Evolutionary conservation across 108 stramenopile genomes (phyloP), one percentile per base, ranked within the genome.

Genomic region (Hondaea fermentalgiana): DNA sequence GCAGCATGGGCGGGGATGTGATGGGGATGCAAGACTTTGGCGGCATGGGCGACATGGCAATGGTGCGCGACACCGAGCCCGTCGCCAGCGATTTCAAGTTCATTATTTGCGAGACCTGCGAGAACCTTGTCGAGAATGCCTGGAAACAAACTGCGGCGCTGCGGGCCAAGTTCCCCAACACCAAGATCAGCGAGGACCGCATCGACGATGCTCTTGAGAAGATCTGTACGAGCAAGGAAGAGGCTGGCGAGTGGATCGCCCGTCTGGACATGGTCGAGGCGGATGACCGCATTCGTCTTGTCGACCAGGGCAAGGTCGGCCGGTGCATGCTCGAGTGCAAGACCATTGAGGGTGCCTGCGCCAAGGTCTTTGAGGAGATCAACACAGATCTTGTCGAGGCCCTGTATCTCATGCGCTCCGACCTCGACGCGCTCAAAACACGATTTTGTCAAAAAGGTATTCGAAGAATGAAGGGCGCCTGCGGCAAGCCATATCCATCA

Each of bases 11-110:
- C 49, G 51, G 45, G 19, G 51, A 83, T 23, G 51, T 47, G 10
- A 83, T 83, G 76, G 76, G 76, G 23, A 83, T 35, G 17, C 23
- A 53, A 12, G 12, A 17, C n/a, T 16, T 83, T 17, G 76, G 76
- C n/a, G 76, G 76, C 76, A 83, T 83, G 76, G 76, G 76, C n/a
- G 76, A 53, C 45, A 83, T 83, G 45, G 76, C 49, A 3, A 83
- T 83, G 76, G 51, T 47, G 49, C 45, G 45, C n/a, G 49, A 83
- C 45, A 53, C 51, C 12, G 76, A 83, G 28, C 49, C 76, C 19
- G n/a, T 28, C 76, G 28, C 12, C 25, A 53, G 76, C n/a, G 76
- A 83, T 35, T n/a, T 28, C 49, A 83, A 83, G 51, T 53, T 83
- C 4, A 53, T 83, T 23, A 12, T 83, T 0, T 83, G 76, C 51